Conservation (phyloP, 106 monocot species). For the Dendrobium officinale region DNA sequence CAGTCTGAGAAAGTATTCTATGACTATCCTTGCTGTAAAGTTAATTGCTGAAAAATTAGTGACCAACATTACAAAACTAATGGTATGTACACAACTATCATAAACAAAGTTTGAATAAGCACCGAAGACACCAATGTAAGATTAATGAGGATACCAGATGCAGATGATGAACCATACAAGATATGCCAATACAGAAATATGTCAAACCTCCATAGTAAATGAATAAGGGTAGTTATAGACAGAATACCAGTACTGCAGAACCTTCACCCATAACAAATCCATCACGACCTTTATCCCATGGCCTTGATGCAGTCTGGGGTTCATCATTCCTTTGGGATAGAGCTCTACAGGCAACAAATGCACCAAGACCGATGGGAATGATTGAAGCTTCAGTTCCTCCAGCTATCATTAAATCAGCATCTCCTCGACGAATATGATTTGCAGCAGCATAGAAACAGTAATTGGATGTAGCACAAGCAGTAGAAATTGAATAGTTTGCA, state of each 20-base stretch:
- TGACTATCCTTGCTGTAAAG: no score
- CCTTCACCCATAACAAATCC: conserved; percentile 99
- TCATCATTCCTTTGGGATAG: conserved; percentile 96
- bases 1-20: no score
- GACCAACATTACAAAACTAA: no score
- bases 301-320: conserved; percentile 90
- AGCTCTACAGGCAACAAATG: conserved; percentile 96
- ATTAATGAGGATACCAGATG: no score
- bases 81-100: no score
- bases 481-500: conserved; percentile 97
- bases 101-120: no score
- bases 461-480: conserved; percentile 98
- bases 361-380: conserved; percentile 95
- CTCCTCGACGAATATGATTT: conserved; percentile 89
- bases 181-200: background rate
- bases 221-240: background rate
- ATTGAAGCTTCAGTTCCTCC: conserved; percentile 99
- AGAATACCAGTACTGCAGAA: conserved; percentile 79
- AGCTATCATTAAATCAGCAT: conserved; percentile 94
- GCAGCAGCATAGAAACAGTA: conserved; percentile 97
- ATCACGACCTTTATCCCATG: conserved; percentile 95
- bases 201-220: background rate
- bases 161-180: background rate
- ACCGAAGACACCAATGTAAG: no score
- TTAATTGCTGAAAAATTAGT: no score